Percentiles rank a stretch among this genome's conserved stretches.
These are phyloP conservation scores for Pisolithus sp. DNA, from an alignment of 768 basidiomycete species.

Conservation along the genomic window DNA sequence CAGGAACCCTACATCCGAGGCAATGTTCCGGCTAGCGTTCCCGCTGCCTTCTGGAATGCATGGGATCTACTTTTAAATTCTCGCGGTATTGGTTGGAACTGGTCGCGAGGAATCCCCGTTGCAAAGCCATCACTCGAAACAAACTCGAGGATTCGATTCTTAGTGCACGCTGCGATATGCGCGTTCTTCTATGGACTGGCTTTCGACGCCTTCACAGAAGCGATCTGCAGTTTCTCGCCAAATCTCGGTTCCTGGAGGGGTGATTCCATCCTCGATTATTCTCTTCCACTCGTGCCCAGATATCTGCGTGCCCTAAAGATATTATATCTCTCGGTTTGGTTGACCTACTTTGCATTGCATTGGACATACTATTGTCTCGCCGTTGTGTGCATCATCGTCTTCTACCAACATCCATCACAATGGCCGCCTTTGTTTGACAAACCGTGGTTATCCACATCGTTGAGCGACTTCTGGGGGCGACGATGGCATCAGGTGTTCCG, in stretches of 20 bases:
- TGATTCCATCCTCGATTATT: constrained; percentile 32
- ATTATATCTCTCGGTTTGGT: constrained; percentile 35
- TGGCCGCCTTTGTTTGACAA: constrained; percentile 60
- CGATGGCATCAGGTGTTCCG: constrained; percentile 68
- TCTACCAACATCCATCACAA: constrained; percentile 41
- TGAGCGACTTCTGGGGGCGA: constrained; percentile 55
- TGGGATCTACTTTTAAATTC: constrained; percentile 15
- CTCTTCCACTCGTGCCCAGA: constrained; percentile 25
- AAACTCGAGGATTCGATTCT: constrained; percentile 12
- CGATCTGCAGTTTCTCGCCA: constrained; percentile 28
- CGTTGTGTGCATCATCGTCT: constrained; percentile 38
- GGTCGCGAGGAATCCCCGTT: constrained; percentile 9
- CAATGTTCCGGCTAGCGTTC: constrained; percentile 3
- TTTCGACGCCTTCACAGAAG: constrained; percentile 6
- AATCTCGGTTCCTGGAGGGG: constrained; percentile 30
- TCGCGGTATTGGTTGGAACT: constrained; percentile 26
- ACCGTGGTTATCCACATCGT: constrained; percentile 52
- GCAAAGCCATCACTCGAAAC: constrained; percentile 12
- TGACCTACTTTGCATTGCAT: constrained; percentile 42
- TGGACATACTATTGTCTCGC: constrained; percentile 34
- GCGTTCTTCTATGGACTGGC: constrained; percentile 1
- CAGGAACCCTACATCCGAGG: constrained; percentile 10
- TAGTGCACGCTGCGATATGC: constrained; percentile 5
- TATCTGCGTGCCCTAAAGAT: constrained; percentile 38
- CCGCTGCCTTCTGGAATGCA: constrained; percentile 18